These are phyloP conservation scores for Erythrophleum ivorense DNA, from an alignment of 331 rosid species.

Conservation along the genomic window DNA sequence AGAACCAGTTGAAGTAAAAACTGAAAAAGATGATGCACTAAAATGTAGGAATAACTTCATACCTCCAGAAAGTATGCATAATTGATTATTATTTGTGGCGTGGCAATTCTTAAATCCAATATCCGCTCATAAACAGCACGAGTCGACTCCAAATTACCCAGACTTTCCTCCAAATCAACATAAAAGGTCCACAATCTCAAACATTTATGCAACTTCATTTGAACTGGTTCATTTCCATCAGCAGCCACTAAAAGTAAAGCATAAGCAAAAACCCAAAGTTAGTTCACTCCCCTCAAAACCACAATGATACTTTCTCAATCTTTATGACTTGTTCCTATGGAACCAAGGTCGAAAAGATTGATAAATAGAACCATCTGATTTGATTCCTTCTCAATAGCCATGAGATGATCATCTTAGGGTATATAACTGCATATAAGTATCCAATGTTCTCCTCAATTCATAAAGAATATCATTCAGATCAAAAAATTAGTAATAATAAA, in stretches of 20 bases:
- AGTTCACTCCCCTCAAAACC: constrained; percentile 33
- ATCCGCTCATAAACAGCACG: constrained; percentile 88
- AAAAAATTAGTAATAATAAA: too few relatives aligned
- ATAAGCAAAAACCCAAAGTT: constrained; percentile 38
- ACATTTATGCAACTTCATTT: constrained; percentile 82
- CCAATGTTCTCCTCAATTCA: not conserved
- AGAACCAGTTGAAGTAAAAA: constrained; percentile 37
- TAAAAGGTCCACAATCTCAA: constrained; percentile 90
- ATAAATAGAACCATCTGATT: too few relatives aligned
- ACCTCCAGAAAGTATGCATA: constrained; percentile 90
- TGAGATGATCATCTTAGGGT: not conserved
- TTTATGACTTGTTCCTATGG: not conserved
- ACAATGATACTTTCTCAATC: not conserved
- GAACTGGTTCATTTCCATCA: constrained; percentile 90
- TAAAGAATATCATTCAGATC: not conserved
- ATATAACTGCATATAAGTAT: not conserved
- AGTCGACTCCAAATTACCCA: constrained; percentile 86
- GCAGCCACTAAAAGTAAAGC: constrained; percentile 73
- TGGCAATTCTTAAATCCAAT: constrained; percentile 90
- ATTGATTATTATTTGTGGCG: constrained; percentile 85
- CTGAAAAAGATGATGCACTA: not conserved
- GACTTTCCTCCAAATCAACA: constrained; percentile 89
- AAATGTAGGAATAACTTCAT: constrained; percentile 38
- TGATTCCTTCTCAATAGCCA: not conserved
- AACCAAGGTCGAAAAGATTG: too few relatives aligned